Percentiles rank a stretch among this genome's conserved stretches.
These are phyloP conservation scores for Ampelocalamus luodianensis DNA, from an alignment of 176 grass and related monocot species.

Conservation along the genomic window DNA sequence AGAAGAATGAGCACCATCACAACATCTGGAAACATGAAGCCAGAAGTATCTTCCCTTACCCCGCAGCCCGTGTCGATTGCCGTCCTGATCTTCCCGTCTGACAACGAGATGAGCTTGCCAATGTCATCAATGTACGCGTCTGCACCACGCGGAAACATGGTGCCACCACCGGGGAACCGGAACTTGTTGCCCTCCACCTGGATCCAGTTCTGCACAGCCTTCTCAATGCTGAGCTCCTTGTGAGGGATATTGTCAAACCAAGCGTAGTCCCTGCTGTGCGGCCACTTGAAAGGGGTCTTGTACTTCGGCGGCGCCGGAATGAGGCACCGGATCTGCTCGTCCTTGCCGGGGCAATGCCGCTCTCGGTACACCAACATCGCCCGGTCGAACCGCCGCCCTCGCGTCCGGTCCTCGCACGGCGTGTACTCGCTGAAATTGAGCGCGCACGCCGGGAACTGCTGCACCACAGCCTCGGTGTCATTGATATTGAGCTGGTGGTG, in stretches of 20 bases:
- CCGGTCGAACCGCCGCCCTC: conserved; percentile 69
- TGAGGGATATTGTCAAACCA: conserved; percentile 97
- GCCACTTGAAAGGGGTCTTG: conserved; percentile 82
- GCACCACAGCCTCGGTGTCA: conserved; percentile 25
- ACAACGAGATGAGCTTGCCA: conserved; percentile 67
- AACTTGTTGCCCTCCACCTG: conserved; percentile 82
- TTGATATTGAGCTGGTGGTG: conserved; percentile 70
- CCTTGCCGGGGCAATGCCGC: conserved; percentile 76
- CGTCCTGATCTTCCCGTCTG: conserved; percentile 83
- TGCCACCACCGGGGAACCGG: conserved; percentile 90
- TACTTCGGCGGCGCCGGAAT: conserved; percentile 80
- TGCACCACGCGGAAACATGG: conserved; percentile 80
- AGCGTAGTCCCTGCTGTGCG: conserved; percentile 76
- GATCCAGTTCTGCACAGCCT: conserved; percentile 97
- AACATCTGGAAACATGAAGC: conserved; percentile 23
- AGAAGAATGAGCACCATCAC: conserved; percentile 29
- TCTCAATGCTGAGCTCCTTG: conserved; percentile 98
- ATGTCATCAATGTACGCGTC: conserved; percentile 94
- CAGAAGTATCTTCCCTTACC: conserved; percentile 51
- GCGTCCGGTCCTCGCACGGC: conserved; percentile 74
- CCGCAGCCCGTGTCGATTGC: conserved; percentile 89
- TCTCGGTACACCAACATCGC: conserved; percentile 84
- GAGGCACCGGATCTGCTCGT: conserved; percentile 79
- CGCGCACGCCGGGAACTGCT: conserved; percentile 61
- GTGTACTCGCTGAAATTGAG: conserved; percentile 94